Evolutionary conservation across 768 basidiomycete genomes (phyloP), one percentile per base, ranked within the genome.

Genomic region (Psilocybe subaeruginosa): DNA sequence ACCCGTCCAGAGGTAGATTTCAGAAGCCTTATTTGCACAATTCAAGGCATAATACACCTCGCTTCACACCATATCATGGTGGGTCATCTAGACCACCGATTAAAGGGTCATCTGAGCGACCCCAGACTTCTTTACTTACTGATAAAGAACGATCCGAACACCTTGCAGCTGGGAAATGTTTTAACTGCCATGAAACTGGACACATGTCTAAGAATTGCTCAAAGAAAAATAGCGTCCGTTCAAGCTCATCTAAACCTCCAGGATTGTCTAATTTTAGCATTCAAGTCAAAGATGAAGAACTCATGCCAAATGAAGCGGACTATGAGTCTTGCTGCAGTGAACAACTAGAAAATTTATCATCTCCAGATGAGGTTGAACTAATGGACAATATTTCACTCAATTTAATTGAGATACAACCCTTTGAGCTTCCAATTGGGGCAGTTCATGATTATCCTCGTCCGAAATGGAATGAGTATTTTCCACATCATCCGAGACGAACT

Each of bases 141-240:
- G 60, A 60, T 29, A 66, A 68, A 14, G 66, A 66, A 45, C 52
- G 45, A 31, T 43, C 57, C 1, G 57, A 64, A 0, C 50, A 63
- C 7, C 37, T 60, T 2, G 65, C 64, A 4, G 63, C 68, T 39
- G 70, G 71, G 0, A 58, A 65, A 4, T 77, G 76, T 61, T 76
- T 72, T 43, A 59, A 53, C 8, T 77, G 75, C 59, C 58, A 67
- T 8, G 64, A 71, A 45, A 9, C 58, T 0, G 72, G 73, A 0
- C 75, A 77, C 60, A 58, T 72, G 9, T 63, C 69, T 4, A 23
- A 72, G 0, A 69, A 76, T 43, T 78, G 75, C 48, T 73, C 73
- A 8, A 50, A 66, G 19, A 63, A 59, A 2, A 71, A 64, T 17
- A 59, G 53, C 1, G 61, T 70, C 1, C 50, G 50, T 17, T 55